Percentiles rank a stretch among this genome's conserved stretches.
phyloP scores from a whole-genome alignment of 331 rosid species.

The Stylosanthes scabra region DNA sequence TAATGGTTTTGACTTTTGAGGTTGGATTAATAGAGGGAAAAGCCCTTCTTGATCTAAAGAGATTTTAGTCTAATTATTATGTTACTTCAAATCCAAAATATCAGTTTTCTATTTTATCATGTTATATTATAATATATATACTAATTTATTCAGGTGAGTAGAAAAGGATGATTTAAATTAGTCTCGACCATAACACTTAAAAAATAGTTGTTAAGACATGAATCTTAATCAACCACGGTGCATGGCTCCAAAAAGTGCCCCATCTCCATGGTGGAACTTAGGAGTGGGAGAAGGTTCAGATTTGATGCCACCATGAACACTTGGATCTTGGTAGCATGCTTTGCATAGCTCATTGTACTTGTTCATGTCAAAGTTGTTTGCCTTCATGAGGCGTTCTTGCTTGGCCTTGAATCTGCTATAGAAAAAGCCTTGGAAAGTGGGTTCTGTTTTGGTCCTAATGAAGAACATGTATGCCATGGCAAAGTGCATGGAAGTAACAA shows the following conservation, averaged over 20 bases:
- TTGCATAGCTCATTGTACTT: slow-evolving; percentile 57
- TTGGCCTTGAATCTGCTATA: slow-evolving; percentile 57
- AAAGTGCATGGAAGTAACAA: slow-evolving; percentile 60
- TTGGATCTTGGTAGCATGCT: slow-evolving; percentile 55
- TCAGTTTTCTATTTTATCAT: not conserved
- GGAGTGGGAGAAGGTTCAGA: slow-evolving; percentile 3
- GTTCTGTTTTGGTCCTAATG: slow-evolving; percentile 70
- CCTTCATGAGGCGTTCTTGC: slow-evolving; percentile 65
- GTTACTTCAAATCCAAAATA: not conserved
- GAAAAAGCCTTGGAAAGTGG: slow-evolving; percentile 75
- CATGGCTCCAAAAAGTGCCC: slow-evolving; percentile 15
- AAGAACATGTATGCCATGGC: slow-evolving; percentile 71
- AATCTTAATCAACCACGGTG: slow-evolving; percentile 32
- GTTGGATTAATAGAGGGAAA: too few relatives aligned
- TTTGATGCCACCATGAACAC: not conserved
- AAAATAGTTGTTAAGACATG: not conserved
- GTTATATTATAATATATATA: not conserved
- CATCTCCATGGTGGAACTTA: not conserved
- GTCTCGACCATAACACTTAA: not conserved
- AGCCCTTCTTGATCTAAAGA: not conserved
- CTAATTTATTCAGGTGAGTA: not conserved
- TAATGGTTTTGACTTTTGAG: too few relatives aligned
- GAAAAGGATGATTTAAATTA: not conserved
- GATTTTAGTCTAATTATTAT: not conserved
- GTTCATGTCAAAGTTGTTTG: slow-evolving; percentile 50